phyloP scores from a whole-genome alignment of 1,284 basidiomycete species.

The Polyporus tsugae region DNA sequence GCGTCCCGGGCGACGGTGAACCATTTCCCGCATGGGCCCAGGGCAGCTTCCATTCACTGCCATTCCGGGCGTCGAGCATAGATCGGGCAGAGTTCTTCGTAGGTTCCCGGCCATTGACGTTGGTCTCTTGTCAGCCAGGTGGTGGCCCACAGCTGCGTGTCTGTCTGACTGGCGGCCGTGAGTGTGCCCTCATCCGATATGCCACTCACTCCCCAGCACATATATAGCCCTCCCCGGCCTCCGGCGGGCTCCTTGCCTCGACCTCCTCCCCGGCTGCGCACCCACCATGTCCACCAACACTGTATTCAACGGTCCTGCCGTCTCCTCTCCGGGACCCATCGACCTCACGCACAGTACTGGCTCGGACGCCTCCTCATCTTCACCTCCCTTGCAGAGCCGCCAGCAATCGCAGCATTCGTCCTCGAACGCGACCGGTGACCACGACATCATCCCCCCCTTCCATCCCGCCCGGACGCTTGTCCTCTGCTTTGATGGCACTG shows the following conservation, averaged over 20 bases:
- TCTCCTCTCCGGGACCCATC: conserved; percentile 7
- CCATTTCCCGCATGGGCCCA: neutral
- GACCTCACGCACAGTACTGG: conserved; percentile 6
- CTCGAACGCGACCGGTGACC: conserved; percentile 29
- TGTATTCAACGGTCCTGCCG: neutral
- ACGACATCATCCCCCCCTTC: conserved; percentile 43
- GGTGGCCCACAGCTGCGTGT: neutral
- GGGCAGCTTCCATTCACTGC: conserved; percentile 15
- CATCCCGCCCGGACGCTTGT: conserved; percentile 49
- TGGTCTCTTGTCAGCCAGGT: neutral
- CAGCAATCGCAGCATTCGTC: conserved; percentile 19
- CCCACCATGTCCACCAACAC: conserved; percentile 12
- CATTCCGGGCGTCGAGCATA: neutral
- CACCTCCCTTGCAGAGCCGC: neutral
- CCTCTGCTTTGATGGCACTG: conserved; percentile 67
- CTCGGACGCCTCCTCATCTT: neutral
- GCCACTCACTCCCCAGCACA: neutral
- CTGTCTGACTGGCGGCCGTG: neutral
- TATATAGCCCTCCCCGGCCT: neutral
- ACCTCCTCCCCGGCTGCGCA: neutral
- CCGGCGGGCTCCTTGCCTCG: neutral
- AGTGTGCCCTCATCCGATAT: neutral
- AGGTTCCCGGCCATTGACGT: neutral
- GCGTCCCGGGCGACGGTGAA: neutral
- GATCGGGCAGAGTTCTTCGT: neutral